phyloP scores from a whole-genome alignment of 1,284 basidiomycete species.

The Ceratobasidium theobromae region DNA sequence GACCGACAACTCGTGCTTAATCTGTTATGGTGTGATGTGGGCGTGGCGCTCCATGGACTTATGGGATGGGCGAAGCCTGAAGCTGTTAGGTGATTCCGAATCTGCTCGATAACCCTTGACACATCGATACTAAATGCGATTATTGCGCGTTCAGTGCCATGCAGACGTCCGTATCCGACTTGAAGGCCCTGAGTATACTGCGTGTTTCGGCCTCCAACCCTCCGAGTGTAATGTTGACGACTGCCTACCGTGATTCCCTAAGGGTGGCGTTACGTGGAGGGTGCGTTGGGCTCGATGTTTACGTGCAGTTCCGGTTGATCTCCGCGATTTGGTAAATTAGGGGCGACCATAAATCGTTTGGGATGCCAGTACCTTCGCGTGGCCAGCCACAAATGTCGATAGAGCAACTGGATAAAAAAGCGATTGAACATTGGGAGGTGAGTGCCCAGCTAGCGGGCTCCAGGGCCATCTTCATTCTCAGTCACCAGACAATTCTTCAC shows the following conservation, averaged over 20 bases:
- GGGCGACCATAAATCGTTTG: conserved; percentile 89
- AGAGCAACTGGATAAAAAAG: conserved; percentile 78
- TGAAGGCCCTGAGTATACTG: conserved; percentile 75
- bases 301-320: background rate
- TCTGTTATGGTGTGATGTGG: conserved; percentile 85
- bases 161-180: conserved; percentile 61
- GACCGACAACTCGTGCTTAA: conserved; percentile 92
- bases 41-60: conserved; percentile 71
- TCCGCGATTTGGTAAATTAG: conserved; percentile 47
- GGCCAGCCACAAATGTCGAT: conserved; percentile 52
- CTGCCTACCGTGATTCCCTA: conserved; percentile 77
- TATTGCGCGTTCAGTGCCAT: conserved; percentile 48
- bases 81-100: conserved; percentile 60
- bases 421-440: conserved; percentile 94
- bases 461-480: conserved; percentile 25
- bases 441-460: conserved; percentile 37
- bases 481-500: conserved; percentile 84
- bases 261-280: conserved; percentile 90
- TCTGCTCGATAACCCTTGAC: background rate
- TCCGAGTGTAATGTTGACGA: conserved; percentile 66
- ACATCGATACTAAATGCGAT: background rate
- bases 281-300: conserved; percentile 55
- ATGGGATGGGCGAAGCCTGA: conserved; percentile 77
- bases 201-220: conserved; percentile 59
- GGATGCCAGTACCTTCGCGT: conserved; percentile 72